Conservation (phyloP, 176 grass and related monocot species). For the Oryza brachyantha region DNA sequence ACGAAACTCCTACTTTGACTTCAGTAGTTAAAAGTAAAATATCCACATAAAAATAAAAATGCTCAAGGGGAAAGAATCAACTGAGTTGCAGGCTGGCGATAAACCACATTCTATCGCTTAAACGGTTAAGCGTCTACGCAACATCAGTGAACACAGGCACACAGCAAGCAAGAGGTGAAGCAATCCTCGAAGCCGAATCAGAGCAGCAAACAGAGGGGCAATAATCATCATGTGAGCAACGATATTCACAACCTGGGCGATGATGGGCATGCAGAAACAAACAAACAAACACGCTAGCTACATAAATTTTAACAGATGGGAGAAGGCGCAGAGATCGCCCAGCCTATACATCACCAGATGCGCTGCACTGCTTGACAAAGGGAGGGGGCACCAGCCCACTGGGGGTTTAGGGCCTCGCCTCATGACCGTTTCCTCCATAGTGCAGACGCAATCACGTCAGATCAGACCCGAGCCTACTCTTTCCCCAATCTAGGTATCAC, state of each 20-base stretch:
- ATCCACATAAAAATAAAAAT: not conserved
- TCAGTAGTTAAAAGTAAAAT: too few species aligned
- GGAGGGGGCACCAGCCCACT: constrained; percentile 1
- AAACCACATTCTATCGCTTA: not conserved
- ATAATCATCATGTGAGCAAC: constrained; percentile 38
- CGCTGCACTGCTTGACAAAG: constrained; percentile 24
- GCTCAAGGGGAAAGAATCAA: not conserved
- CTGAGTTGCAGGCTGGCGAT: not conserved
- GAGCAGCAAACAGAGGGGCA: constrained; percentile 7
- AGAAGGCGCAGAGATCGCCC: constrained; percentile 29
- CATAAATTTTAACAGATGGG: constrained; percentile 25
- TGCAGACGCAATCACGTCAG: constrained; percentile 31
- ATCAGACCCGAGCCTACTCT: constrained; percentile 43
- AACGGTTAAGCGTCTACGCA: not conserved
- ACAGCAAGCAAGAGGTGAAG: not conserved
- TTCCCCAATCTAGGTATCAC: constrained; percentile 34
- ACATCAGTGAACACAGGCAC: not conserved
- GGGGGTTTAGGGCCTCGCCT: constrained; percentile 31
- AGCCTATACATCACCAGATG: constrained; percentile 60
- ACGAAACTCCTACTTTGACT: too few species aligned
- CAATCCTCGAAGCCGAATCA: not conserved
- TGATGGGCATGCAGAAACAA: constrained; percentile 27
- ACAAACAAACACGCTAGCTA: constrained; percentile 37
- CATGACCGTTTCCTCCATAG: constrained; percentile 15
- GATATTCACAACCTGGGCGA: constrained; percentile 80